phyloP scores from a whole-genome alignment of 306 rosid species.

The barrel medic (Medicago truncatula) region MtrunA17r5.0-ANR NC_053042.1:51587001-51587500 shows the following conservation, averaged over 20 bases:
- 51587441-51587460: neutral
- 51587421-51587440: neutral
- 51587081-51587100: too few relatives aligned
- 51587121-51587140: conserved; percentile 40
- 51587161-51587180: conserved; percentile 23
- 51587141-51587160: conserved; percentile 11
- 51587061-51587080: too few relatives aligned
- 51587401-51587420: neutral
- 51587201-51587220: conserved; percentile 17
- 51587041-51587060: too few relatives aligned
- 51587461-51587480: conserved; percentile 10
- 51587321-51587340: neutral
- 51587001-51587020: too few relatives aligned
- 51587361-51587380: neutral
- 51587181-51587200: too few relatives aligned
- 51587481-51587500: neutral
- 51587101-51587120: neutral
- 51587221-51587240: neutral
- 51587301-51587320: neutral
- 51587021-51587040: too few relatives aligned
- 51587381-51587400: neutral
- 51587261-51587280: neutral
- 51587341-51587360: neutral
- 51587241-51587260: neutral
- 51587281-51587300: neutral